A percentile compares a stretch with the other conserved stretches of the same genome.
These are phyloP conservation scores for Ceratobasidium sp. DNA, from an alignment of 1,284 basidiomycete genomes.

Conservation along the genomic window DNA sequence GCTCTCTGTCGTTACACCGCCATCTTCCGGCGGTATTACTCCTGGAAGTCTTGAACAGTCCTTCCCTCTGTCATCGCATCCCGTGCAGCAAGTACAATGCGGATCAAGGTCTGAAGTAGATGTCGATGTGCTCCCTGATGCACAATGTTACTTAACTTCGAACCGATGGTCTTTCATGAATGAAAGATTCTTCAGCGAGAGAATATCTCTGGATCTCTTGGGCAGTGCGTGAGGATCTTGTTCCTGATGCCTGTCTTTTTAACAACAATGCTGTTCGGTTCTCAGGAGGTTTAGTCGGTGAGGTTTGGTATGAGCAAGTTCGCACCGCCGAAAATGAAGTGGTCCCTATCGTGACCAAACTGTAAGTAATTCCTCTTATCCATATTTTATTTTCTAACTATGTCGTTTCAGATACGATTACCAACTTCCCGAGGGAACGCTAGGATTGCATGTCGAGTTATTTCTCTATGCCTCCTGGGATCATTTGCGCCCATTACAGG, in stretches of 20 bases:
- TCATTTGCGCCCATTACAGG: slow-evolving; percentile 68
- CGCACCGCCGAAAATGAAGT: background rate
- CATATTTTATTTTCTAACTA: background rate
- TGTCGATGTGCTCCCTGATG: background rate
- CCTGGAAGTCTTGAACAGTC: background rate
- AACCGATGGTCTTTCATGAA: slow-evolving; percentile 21
- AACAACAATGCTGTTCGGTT: background rate
- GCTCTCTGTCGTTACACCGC: background rate
- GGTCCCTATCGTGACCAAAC: background rate
- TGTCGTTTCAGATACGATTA: background rate
- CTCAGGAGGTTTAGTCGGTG: slow-evolving; percentile 3
- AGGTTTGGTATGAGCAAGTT: slow-evolving; percentile 23
- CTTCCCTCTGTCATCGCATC: background rate
- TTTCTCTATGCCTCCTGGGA: slow-evolving; percentile 58
- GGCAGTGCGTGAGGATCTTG: background rate
- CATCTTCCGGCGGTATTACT: background rate
- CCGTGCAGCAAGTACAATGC: background rate
- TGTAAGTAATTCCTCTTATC: background rate
- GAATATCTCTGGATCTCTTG: background rate
- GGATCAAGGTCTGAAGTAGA: no score
- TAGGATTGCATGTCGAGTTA: slow-evolving; percentile 36
- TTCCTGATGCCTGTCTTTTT: background rate
- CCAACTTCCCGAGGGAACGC: slow-evolving; percentile 5
- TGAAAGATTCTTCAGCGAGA: slow-evolving; percentile 1
- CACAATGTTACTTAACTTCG: slow-evolving; percentile 4